Evolutionary conservation across 2,329 filamentous ascomycete species (phyloP).

Genomic region (Colletotrichum australisinense): DNA sequence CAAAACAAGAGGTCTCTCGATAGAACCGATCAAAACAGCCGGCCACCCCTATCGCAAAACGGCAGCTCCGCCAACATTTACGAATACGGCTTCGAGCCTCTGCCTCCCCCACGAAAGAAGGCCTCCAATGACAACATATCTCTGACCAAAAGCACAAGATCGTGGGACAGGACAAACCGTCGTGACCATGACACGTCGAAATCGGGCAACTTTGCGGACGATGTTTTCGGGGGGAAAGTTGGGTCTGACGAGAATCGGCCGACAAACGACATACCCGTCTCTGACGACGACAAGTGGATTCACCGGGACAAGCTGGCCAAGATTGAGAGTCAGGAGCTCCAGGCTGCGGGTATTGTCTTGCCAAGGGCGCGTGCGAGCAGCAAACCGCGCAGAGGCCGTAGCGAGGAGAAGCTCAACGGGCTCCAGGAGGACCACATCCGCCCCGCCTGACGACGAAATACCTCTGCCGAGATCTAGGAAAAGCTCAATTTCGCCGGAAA

Average conservation of each 20-base stretch:
- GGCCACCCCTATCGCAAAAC: slow-evolving; percentile 36
- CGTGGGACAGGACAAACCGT: slow-evolving; percentile 32
- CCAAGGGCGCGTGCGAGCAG: slow-evolving; percentile 65
- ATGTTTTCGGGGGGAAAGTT: slow-evolving; percentile 31
- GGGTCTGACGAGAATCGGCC: slow-evolving; percentile 39
- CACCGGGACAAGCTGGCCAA: slow-evolving; percentile 85
- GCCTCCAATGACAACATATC: slow-evolving; percentile 49
- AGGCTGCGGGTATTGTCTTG: slow-evolving; percentile 78
- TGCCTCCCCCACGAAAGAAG: slow-evolving; percentile 46
- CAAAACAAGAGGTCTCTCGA: slow-evolving; percentile 35
- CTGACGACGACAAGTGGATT: slow-evolving; percentile 78
- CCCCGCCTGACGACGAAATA: slow-evolving; percentile 22
- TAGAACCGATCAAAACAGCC: slow-evolving; percentile 34
- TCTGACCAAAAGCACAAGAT: slow-evolving; percentile 25
- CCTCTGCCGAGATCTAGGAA: slow-evolving; percentile 49
- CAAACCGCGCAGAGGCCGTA: slow-evolving; percentile 58
- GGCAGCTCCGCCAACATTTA: slow-evolving; percentile 38
- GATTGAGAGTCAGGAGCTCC: slow-evolving; percentile 84
- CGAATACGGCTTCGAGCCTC: slow-evolving; percentile 37
- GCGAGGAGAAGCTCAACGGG: slow-evolving; percentile 46
- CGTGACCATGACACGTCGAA: slow-evolving; percentile 38
- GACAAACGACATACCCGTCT: slow-evolving; percentile 41
- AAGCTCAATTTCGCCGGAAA: slow-evolving; percentile 55
- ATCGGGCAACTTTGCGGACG: slow-evolving; percentile 43
- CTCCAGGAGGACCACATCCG: slow-evolving; percentile 43